Conservation (phyloP, 192 early-diverging fungal genomes). For the Geranomyces variabilis region DNA sequence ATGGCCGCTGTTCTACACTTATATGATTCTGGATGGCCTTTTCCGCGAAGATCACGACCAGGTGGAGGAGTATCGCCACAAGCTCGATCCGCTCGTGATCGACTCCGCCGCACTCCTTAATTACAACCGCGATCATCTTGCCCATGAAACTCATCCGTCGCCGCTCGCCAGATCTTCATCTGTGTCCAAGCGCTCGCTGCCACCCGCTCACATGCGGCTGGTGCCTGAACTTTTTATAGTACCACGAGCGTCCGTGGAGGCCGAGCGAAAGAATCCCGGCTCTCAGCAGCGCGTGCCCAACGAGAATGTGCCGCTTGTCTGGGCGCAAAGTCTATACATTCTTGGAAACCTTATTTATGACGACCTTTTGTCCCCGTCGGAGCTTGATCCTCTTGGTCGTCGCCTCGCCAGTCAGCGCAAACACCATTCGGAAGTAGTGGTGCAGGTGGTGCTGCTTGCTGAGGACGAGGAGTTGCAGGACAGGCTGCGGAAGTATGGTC, state of each 20-base stretch:
- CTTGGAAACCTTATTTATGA: slow-evolving; percentile 78
- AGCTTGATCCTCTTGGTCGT: slow-evolving; percentile 82
- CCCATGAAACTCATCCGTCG: slow-evolving; percentile 16
- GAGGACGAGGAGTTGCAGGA: slow-evolving; percentile 75
- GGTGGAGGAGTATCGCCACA: slow-evolving; percentile 70
- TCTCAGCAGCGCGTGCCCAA: slow-evolving; percentile 74
- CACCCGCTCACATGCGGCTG: slow-evolving; percentile 38
- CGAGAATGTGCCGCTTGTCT: slow-evolving; percentile 86
- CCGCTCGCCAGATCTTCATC: slow-evolving; percentile 24
- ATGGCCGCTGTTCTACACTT: slow-evolving; percentile 90
- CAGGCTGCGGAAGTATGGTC: slow-evolving; percentile 69
- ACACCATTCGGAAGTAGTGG: slow-evolving; percentile 61
- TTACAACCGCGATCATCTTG: slow-evolving; percentile 41
- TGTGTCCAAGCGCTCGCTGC: slow-evolving; percentile 22
- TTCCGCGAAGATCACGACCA: slow-evolving; percentile 70
- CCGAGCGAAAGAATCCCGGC: slow-evolving; percentile 69
- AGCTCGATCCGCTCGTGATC: slow-evolving; percentile 70
- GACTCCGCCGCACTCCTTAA: slow-evolving; percentile 64
- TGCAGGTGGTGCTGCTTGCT: slow-evolving; percentile 78
- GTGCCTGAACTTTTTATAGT: slow-evolving; percentile 81
- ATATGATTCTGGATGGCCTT: slow-evolving; percentile 77
- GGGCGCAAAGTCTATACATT: slow-evolving; percentile 82
- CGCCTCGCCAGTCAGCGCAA: slow-evolving; percentile 60
- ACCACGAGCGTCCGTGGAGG: slow-evolving; percentile 69
- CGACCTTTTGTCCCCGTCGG: slow-evolving; percentile 72